phyloP scores from a whole-genome alignment of 2,329 filamentous ascomycete species.

The Pyrenochaeta sp. region DNA sequence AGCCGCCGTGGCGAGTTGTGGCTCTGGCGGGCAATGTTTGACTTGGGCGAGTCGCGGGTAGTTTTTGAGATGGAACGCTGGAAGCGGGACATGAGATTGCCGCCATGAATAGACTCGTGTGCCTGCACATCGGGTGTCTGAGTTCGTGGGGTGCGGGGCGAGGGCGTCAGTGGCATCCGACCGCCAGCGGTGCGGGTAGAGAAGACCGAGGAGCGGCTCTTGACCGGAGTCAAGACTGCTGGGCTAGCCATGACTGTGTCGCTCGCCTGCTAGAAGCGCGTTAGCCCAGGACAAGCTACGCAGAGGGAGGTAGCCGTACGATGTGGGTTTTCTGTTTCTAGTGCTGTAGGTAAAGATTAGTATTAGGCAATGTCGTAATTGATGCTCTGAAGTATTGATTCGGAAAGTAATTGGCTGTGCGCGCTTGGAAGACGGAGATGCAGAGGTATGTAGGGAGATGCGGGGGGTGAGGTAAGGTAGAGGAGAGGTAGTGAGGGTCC shows the following conservation, averaged over 20 bases:
- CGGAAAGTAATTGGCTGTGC: slow-evolving; percentile 32
- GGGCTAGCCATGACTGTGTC: slow-evolving; percentile 76
- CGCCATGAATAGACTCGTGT: slow-evolving; percentile 75
- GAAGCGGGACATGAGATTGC: slow-evolving; percentile 81
- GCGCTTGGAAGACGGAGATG: slow-evolving; percentile 25
- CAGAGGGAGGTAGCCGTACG: slow-evolving; percentile 30
- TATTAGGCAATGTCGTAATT: slow-evolving; percentile 51
- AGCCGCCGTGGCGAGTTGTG: slow-evolving; percentile 80
- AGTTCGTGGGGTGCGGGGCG: slow-evolving; percentile 71
- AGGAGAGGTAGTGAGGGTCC: slow-evolving; percentile 26
- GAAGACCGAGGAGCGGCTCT: slow-evolving; percentile 94
- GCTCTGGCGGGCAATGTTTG: slow-evolving; percentile 82
- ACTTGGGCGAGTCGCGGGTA: slow-evolving; percentile 88
- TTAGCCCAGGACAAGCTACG: slow-evolving; percentile 25
- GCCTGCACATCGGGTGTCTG: slow-evolving; percentile 56
- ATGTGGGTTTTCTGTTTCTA: slow-evolving; percentile 35
- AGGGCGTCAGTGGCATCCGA: slow-evolving; percentile 93
- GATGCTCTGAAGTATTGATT: slow-evolving; percentile 52
- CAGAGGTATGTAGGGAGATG: slow-evolving; percentile 6
- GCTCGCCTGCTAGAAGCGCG: slow-evolving; percentile 25
- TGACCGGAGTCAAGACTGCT: slow-evolving; percentile 87
- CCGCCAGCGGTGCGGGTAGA: slow-evolving; percentile 91
- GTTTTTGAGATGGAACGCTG: slow-evolving; percentile 72
- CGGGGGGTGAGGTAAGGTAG: slow-evolving; percentile 2
- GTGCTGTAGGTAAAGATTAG: slow-evolving; percentile 47